phyloP scores from a whole-genome alignment of 306 rosid genomes.

The Ochetophila trinervis region DNA sequence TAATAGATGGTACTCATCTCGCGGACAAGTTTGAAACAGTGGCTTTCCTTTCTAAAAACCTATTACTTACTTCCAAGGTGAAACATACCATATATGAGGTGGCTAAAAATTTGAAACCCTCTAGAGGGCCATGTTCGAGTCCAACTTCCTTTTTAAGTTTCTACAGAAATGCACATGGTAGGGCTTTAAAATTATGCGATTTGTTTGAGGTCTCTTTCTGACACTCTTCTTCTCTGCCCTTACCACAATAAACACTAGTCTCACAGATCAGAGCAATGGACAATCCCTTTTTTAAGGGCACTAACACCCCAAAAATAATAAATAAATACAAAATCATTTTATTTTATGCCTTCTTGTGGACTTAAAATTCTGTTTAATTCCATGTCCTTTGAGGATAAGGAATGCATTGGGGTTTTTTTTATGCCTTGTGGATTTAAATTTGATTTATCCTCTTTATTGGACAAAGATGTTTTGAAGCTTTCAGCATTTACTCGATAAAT shows the following conservation, averaged over 20 bases:
- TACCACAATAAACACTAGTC: background rate
- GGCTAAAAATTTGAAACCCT: background rate
- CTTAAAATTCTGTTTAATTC: too few species aligned
- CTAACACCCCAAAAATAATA: slow-evolving; percentile 11
- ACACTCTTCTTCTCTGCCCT: slow-evolving; percentile 9
- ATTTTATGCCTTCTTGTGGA: background rate
- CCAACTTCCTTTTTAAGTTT: background rate
- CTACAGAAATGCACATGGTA: slow-evolving; percentile 22
- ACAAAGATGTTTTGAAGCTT: slow-evolving; percentile 1
- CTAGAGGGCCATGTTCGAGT: too few species aligned
- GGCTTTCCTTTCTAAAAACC: too few species aligned
- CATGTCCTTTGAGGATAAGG: too few species aligned
- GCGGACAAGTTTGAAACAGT: too few species aligned
- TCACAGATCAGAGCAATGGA: slow-evolving; percentile 5
- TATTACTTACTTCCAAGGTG: too few species aligned
- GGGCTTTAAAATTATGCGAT: slow-evolving; percentile 7
- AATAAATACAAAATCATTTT: background rate
- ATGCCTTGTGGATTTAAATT: slow-evolving; percentile 6
- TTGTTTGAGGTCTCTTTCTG: background rate
- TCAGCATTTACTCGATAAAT: background rate
- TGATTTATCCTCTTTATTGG: slow-evolving; percentile 9
- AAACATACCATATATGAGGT: background rate
- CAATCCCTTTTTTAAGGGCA: slow-evolving; percentile 32
- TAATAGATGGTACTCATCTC: too few species aligned
- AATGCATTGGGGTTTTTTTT: too few species aligned